Conservation (phyloP, 2,329 filamentous ascomycete species). For the Thermothelomyces thermophilus region DNA sequence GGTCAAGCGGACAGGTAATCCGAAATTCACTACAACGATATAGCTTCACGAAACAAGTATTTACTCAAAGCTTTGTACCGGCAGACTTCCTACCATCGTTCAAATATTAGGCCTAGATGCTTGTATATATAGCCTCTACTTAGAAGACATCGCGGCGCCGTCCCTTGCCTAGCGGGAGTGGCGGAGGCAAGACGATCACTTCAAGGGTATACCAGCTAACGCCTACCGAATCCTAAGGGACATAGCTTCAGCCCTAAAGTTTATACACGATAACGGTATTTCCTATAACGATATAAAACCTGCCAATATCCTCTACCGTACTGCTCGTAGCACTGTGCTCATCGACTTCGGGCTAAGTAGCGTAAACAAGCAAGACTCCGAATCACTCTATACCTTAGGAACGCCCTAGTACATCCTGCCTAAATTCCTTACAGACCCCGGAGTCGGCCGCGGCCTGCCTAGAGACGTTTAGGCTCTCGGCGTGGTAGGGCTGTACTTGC, state of each 20-base stretch:
- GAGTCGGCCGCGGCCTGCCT: too few relatives aligned
- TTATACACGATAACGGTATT: background rate
- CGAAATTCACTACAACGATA: background rate
- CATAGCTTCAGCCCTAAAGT: background rate
- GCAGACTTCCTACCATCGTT: background rate
- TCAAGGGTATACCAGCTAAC: background rate
- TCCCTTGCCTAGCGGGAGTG: background rate
- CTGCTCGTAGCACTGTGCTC: background rate
- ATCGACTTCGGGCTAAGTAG: constrained; percentile 1
- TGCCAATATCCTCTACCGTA: background rate
- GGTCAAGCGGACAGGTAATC: background rate
- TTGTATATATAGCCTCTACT: too few relatives aligned
- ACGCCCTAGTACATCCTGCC: background rate
- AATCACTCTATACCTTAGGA: background rate
- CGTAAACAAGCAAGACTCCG: background rate
- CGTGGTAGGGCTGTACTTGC: too few relatives aligned
- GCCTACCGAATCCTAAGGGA: background rate
- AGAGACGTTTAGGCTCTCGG: too few relatives aligned
- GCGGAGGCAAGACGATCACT: background rate
- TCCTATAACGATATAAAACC: constrained; percentile 1
- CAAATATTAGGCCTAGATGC: too few relatives aligned
- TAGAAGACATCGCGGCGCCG: background rate
- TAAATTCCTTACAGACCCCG: too few relatives aligned
- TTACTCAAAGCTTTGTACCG: background rate
- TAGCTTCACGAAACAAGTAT: background rate